phyloP scores from a whole-genome alignment of 495 filamentous ascomycete genomes.

The Oidiodendron maius region DNA sequence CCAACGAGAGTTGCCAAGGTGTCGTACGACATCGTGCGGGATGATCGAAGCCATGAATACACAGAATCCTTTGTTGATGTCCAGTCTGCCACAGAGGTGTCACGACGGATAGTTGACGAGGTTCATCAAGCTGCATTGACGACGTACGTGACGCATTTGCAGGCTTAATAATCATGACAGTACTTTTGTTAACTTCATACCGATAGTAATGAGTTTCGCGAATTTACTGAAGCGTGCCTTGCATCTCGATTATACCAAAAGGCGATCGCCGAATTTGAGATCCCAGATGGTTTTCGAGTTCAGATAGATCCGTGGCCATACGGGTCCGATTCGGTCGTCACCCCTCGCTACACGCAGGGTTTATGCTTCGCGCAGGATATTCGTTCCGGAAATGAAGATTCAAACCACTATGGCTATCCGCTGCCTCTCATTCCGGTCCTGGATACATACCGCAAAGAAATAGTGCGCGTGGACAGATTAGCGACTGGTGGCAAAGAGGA shows the following conservation, averaged over 20 bases:
- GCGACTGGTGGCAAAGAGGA: conserved; percentile 56
- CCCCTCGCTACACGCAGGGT: conserved; percentile 28
- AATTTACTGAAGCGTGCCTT: conserved; percentile 55
- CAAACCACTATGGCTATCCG: conserved; percentile 74
- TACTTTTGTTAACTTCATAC: conserved; percentile 3
- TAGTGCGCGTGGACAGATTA: conserved; percentile 54
- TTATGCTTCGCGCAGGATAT: conserved; percentile 44
- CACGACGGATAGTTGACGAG: conserved; percentile 49
- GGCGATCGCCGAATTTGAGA: conserved; percentile 54
- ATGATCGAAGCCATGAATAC: conserved; percentile 51
- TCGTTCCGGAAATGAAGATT: conserved; percentile 48
- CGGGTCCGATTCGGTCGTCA: conserved; percentile 32
- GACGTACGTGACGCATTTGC: conserved; percentile 33
- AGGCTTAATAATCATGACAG: background rate
- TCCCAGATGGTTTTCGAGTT: conserved; percentile 54
- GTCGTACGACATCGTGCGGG: conserved; percentile 59
- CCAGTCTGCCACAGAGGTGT: conserved; percentile 36
- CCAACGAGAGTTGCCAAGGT: conserved; percentile 57
- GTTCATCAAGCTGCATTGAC: conserved; percentile 57
- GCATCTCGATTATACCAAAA: conserved; percentile 56
- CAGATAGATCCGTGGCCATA: conserved; percentile 68
- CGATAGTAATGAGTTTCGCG: conserved; percentile 51
- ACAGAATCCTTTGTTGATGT: conserved; percentile 61
- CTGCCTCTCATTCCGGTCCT: conserved; percentile 76
- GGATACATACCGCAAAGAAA: conserved; percentile 52